phyloP scores from a whole-genome alignment of 805 yeast genomes.

The Candida arabinofermentans region DNA sequence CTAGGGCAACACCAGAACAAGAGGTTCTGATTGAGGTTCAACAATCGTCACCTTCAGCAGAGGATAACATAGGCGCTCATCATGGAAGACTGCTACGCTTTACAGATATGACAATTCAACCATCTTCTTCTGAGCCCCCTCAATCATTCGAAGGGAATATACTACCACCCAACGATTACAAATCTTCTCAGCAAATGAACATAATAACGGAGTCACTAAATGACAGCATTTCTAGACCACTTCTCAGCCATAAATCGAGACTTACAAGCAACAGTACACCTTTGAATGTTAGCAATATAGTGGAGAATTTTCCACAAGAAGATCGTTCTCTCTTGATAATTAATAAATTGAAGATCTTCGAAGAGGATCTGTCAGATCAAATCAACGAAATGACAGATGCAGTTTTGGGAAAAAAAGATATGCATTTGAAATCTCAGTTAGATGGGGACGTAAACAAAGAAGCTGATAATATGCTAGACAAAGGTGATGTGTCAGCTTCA shows the following conservation, averaged over 20 bases:
- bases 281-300: background rate
- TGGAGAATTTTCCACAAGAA: background rate
- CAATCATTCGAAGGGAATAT: too few relatives aligned
- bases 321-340: background rate
- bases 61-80: too few relatives aligned
- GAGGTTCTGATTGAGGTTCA: background rate
- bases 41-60: background rate
- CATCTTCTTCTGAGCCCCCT: background rate
- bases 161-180: too few relatives aligned
- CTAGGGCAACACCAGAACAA: background rate
- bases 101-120: background rate
- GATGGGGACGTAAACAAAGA: background rate
- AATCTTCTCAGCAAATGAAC: too few relatives aligned
- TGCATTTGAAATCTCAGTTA: background rate
- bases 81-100: too few relatives aligned
- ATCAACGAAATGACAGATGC: background rate
- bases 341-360: background rate
- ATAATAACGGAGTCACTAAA: too few relatives aligned
- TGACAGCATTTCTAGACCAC: too few relatives aligned
- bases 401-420: background rate
- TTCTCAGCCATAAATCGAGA: too few relatives aligned
- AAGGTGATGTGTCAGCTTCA: background rate
- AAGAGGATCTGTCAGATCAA: background rate
- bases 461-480: too few relatives aligned
- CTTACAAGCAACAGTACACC: too few relatives aligned